These are phyloP conservation scores for Sporothrix curviconia DNA, from an alignment of 2,329 filamentous ascomycete species.

Conservation along the genomic window DNA sequence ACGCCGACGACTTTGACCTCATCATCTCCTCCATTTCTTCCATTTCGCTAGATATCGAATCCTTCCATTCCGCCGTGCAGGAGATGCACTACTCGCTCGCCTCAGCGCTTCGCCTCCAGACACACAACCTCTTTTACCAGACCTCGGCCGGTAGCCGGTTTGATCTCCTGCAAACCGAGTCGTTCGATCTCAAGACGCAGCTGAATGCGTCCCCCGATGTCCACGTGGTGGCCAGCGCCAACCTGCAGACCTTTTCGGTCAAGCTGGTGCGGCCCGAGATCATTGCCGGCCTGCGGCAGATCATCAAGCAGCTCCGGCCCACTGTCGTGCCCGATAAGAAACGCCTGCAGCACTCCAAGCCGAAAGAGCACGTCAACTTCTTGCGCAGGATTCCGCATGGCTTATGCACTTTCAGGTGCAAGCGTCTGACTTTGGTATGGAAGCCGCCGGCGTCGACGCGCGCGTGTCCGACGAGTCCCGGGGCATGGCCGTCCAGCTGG, in stretches of 20 bases:
- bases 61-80: slow-evolving; percentile 81
- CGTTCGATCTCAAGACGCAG: slow-evolving; percentile 78
- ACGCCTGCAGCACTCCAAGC: slow-evolving; percentile 40
- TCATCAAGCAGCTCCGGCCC: slow-evolving; percentile 73
- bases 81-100: slow-evolving; percentile 82
- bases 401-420: slow-evolving; percentile 77
- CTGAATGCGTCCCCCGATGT: slow-evolving; percentile 80
- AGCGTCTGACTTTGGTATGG: slow-evolving; percentile 80
- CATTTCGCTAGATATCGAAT: slow-evolving; percentile 86
- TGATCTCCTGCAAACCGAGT: slow-evolving; percentile 80
- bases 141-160: slow-evolving; percentile 76
- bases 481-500: slow-evolving; percentile 78
- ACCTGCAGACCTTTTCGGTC: slow-evolving; percentile 77
- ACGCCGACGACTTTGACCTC: slow-evolving; percentile 81
- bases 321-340: slow-evolving; percentile 62
- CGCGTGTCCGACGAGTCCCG: slow-evolving; percentile 75
- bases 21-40: slow-evolving; percentile 94
- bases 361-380: slow-evolving; percentile 58
- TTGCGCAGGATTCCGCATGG: slow-evolving; percentile 78
- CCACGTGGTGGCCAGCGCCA: slow-evolving; percentile 71
- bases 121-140: slow-evolving; percentile 90
- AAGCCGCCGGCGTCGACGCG: slow-evolving; percentile 82
- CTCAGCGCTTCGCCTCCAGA: slow-evolving; percentile 74
- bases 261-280: slow-evolving; percentile 91
- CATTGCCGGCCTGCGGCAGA: slow-evolving; percentile 83